Evolutionary conservation across 2,329 filamentous ascomycete genomes (phyloP).

Genomic region (Colletotrichum tabaci): DNA sequence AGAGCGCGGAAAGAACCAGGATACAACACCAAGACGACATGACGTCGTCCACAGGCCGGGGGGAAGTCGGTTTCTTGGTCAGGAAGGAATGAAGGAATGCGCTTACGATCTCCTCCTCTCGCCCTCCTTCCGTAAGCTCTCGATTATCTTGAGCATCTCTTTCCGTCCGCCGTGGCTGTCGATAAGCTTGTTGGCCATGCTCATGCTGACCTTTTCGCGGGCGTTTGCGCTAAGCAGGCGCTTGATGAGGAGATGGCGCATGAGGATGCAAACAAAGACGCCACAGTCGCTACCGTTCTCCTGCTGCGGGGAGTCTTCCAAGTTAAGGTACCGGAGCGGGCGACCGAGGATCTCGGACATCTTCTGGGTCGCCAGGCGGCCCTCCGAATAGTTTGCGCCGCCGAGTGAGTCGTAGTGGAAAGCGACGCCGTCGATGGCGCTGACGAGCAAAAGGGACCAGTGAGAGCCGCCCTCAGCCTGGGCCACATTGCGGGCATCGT

Average conservation of each 20-base stretch:
- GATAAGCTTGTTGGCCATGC: conserved; percentile 86
- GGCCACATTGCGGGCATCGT: conserved; percentile 84
- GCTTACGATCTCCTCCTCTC: conserved; percentile 86
- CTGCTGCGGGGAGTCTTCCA: conserved; percentile 90
- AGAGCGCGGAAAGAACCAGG: neutral
- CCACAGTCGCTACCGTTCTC: conserved; percentile 95
- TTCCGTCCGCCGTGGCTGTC: conserved; percentile 86
- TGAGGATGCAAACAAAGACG: conserved; percentile 94
- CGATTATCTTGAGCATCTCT: conserved; percentile 92
- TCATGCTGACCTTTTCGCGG: conserved; percentile 93
- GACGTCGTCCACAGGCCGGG: neutral
- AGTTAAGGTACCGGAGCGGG: conserved; percentile 81
- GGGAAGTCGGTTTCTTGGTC: neutral
- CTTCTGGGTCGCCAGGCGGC: conserved; percentile 77
- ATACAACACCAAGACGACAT: conserved; percentile 6
- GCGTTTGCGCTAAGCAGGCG: conserved; percentile 84
- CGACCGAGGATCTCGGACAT: conserved; percentile 78
- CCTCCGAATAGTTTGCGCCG: conserved; percentile 82
- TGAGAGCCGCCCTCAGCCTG: conserved; percentile 92
- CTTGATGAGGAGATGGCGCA: conserved; percentile 93
- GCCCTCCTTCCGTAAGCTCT: conserved; percentile 88
- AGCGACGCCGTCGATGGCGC: conserved; percentile 87
- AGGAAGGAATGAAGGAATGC: neutral
- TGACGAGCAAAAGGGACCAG: conserved; percentile 94
- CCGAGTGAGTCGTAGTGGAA: conserved; percentile 97